Conservation (phyloP, 768 basidiomycete species). For the Collybia mongolica region DNA sequence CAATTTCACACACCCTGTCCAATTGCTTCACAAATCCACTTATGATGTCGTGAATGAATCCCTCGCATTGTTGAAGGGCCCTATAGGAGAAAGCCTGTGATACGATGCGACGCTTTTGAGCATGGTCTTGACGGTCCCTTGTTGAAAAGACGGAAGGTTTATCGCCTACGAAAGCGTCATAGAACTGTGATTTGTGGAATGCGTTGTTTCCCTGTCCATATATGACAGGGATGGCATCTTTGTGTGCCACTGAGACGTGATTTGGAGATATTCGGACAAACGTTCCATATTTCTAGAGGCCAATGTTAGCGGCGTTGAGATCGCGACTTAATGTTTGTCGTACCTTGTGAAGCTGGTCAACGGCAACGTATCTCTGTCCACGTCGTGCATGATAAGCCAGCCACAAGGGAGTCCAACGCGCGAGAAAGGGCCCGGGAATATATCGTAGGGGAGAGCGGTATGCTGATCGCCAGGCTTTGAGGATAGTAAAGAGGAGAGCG, state of each 20-base stretch:
- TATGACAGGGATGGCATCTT: constrained; percentile 23
- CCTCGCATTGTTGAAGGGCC: constrained; percentile 16
- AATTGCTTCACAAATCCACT: constrained; percentile 15
- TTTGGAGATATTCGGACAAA: constrained; percentile 30
- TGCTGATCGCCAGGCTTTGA: no score
- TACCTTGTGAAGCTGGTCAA: constrained; percentile 26
- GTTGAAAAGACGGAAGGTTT: constrained; percentile 30
- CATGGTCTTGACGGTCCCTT: constrained; percentile 26
- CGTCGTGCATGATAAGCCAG: constrained; percentile 26
- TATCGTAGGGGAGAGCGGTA: constrained; percentile 6
- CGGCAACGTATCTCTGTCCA: constrained; percentile 26
- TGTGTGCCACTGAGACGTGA: constrained; percentile 29
- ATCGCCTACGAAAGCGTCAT: constrained; percentile 26
- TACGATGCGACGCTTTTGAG: constrained; percentile 27
- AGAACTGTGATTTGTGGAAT: constrained; percentile 28
- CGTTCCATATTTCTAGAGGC: constrained; percentile 23
- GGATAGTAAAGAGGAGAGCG: no score
- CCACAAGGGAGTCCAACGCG: constrained; percentile 29
- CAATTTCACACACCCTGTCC: constrained; percentile 17
- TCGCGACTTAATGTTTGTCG: not conserved
- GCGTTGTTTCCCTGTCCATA: constrained; percentile 30
- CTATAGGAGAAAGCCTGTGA: constrained; percentile 28
- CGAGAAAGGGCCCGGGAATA: constrained; percentile 29
- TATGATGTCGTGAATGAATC: constrained; percentile 16
- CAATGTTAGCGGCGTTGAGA: not conserved